phyloP scores from a whole-genome alignment of 768 basidiomycete species.

The Chalciporus pseudorubinellus region DNA sequence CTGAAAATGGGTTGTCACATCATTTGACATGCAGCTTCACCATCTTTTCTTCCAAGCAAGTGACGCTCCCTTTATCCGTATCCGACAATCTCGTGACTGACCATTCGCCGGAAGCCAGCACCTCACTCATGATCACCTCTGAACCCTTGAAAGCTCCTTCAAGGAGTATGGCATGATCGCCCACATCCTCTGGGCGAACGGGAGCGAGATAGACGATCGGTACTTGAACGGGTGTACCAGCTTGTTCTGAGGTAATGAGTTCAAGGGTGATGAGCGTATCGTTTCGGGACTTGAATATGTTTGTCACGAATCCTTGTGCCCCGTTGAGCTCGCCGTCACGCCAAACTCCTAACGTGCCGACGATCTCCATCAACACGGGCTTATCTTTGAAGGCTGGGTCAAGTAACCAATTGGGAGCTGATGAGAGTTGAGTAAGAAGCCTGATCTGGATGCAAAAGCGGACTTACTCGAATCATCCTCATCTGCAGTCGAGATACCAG shows the following conservation, averaged over 20 bases:
- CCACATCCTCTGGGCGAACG: constrained; percentile 36
- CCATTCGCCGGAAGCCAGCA: constrained; percentile 30
- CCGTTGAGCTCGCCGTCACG: constrained; percentile 29
- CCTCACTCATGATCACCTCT: constrained; percentile 44
- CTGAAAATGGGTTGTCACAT: constrained; percentile 2
- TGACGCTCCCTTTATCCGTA: constrained; percentile 5
- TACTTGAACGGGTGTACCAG: constrained; percentile 36
- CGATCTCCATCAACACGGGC: constrained; percentile 30
- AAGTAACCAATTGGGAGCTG: constrained; percentile 28
- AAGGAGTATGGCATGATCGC: constrained; percentile 51
- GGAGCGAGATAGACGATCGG: constrained; percentile 43
- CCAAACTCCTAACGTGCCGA: constrained; percentile 25
- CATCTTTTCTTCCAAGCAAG: constrained; percentile 21
- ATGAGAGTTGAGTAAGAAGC: constrained; percentile 22
- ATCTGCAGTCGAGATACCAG: constrained; percentile 26
- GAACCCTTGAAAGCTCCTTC: constrained; percentile 42
- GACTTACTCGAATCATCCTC: constrained; percentile 31
- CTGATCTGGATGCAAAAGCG: not conserved
- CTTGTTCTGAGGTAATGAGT: constrained; percentile 31
- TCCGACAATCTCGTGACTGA: constrained; percentile 18
- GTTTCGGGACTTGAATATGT: constrained; percentile 23
- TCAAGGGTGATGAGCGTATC: constrained; percentile 30
- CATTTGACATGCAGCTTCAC: constrained; percentile 26
- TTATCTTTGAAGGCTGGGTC: constrained; percentile 28
- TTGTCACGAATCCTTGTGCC: constrained; percentile 27